Percentiles rank a stretch among this genome's conserved stretches.
These are phyloP conservation scores for Ciborinia camelliae DNA, from an alignment of 2,329 filamentous ascomycete species.

Conservation along the genomic window DNA sequence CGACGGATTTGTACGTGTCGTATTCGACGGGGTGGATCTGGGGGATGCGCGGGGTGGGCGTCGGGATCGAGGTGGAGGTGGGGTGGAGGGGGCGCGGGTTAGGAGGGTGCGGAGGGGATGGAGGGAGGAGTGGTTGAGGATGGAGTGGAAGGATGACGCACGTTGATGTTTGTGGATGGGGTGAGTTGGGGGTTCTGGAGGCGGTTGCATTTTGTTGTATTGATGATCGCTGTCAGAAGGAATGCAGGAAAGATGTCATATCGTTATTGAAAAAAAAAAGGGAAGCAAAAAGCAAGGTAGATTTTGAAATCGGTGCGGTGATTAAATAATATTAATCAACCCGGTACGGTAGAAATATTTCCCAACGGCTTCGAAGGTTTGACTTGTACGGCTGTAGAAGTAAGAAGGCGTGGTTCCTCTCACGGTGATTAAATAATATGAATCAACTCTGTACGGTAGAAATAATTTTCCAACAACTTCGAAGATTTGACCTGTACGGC, in stretches of 20 bases:
- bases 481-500: background rate
- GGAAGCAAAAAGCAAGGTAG: background rate
- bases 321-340: background rate
- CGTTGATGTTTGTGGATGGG: background rate
- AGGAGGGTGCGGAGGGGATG: background rate
- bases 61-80: background rate
- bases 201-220: background rate
- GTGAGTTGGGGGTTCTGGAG: background rate
- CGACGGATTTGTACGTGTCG: background rate
- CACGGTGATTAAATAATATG: background rate
- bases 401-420: background rate
- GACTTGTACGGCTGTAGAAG: background rate
- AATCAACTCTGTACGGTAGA: background rate
- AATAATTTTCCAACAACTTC: background rate
- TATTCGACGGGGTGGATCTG: conserved; percentile 12
- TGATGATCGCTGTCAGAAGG: background rate
- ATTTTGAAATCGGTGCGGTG: background rate
- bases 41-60: background rate
- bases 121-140: background rate
- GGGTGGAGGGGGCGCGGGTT: background rate
- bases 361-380: background rate
- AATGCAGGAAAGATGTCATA: background rate
- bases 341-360: background rate
- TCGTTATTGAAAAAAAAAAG: background rate
- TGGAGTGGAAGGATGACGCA: background rate